Base-by-base conservation (phyloP, 225 moss, liverwort and hornwort genomes). In the Pseudoscleropodium purum region DNA sequence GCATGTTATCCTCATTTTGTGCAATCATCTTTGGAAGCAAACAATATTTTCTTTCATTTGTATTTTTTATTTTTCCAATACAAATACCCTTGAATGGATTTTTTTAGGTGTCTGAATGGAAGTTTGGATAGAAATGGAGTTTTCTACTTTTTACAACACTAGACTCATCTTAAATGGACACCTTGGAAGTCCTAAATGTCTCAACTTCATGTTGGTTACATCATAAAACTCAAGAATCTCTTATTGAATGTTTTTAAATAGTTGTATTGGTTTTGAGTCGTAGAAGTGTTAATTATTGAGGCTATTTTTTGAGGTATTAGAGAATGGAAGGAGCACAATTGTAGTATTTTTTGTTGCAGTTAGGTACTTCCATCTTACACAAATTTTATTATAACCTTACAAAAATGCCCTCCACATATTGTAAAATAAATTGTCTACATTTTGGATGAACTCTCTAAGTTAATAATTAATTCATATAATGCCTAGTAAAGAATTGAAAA, bases 401-500 rank as follows among this genome's bases (percentile, higher is more conserved):
- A 67, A 36, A 34, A 11, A 0, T 5, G 1, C 12, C 21, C 24
- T 7, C 6, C 4, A 18, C 6, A 69, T 0, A 24, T 37, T 37
- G 20, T 43, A 26, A 43, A 72, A 5, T 72, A 41, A 72, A 41
- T 27, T 72, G 26, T 41, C 3, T 70, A 26, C 0, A 0, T 15
- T 43, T 41, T 25, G 5, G 14, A 0, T 36, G 0, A 25, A 25
- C 8, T 41, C 41, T 70, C 8, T 39, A 39, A 39, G 2, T 70
- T 39, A 0, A 39, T 39, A 39, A 8, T 41, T 72, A 26, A 15
- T 26, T 72, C 6, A 14, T 72, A 41, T 5, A 39, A 41, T 72
- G 5, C 3, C 3, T 26, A 0, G 0, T 1, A 70, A 25, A 25
- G 2, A 15, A 39, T 25, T 70, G 4, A 2, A 41, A 14, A 15